A percentile compares a stretch with the other conserved stretches of the same genome.
Conservation (phyloP, 1,284 basidiomycete genomes). For the Irpex lacteus region DNA sequence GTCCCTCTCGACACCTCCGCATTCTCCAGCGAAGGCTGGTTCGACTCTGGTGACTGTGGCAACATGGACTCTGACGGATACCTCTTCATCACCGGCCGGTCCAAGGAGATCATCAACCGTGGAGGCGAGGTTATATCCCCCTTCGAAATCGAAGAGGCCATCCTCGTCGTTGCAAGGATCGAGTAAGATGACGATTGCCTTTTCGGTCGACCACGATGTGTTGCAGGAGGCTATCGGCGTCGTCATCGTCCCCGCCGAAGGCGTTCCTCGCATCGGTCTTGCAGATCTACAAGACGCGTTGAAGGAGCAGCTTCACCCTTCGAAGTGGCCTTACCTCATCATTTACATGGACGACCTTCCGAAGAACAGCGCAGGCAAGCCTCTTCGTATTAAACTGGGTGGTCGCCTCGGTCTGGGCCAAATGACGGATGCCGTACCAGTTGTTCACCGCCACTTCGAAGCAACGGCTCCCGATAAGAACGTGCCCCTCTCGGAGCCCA, state of each 20-base stretch:
- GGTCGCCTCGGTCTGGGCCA: constrained; percentile 36
- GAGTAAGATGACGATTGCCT: constrained; percentile 41
- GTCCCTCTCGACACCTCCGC: constrained; percentile 40
- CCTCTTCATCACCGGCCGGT: constrained; percentile 54
- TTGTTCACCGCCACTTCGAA: constrained; percentile 39
- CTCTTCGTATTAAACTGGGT: constrained; percentile 41
- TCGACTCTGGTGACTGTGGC: constrained; percentile 65
- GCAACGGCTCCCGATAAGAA: constrained; percentile 32
- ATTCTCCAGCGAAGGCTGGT: constrained; percentile 46
- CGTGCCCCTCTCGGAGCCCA: constrained; percentile 35
- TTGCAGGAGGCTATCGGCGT: constrained; percentile 44
- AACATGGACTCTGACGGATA: constrained; percentile 60
- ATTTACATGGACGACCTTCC: constrained; percentile 44
- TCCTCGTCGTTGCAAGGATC: constrained; percentile 37
- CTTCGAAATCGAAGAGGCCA: constrained; percentile 55
- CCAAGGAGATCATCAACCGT: constrained; percentile 62
- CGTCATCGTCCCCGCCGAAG: constrained; percentile 34
- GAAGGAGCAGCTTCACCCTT: constrained; percentile 41
- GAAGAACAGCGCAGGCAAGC: constrained; percentile 44
- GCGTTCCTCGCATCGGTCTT: constrained; percentile 34
- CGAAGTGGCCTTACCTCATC: constrained; percentile 43
- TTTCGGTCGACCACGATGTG: constrained; percentile 42
- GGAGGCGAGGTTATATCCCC: constrained; percentile 70
- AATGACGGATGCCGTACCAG: constrained; percentile 34
- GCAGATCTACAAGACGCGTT: constrained; percentile 40